Evolutionary conservation across 2,329 filamentous ascomycete species (phyloP).

Genomic region (Samsoniella hepiali): DNA sequence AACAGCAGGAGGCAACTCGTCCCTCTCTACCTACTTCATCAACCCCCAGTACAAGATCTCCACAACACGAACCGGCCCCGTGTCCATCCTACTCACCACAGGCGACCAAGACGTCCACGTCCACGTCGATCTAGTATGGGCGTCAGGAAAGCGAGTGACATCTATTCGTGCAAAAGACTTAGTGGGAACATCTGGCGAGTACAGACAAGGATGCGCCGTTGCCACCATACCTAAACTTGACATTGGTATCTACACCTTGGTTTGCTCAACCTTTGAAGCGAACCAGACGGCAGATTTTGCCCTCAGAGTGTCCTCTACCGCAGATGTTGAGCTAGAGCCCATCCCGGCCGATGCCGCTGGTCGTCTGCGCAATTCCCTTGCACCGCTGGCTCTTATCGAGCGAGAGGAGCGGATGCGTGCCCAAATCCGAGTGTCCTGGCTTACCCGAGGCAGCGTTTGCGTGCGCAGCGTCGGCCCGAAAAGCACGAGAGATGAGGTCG

Average conservation of each 20-base stretch:
- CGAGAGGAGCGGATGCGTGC: slow-evolving; percentile 40
- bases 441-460: slow-evolving; percentile 54
- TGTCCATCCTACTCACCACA: slow-evolving; percentile 74
- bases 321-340: slow-evolving; percentile 52
- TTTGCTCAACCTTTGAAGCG: slow-evolving; percentile 86
- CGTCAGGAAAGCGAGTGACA: slow-evolving; percentile 67
- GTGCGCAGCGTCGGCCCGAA: slow-evolving; percentile 30
- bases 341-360: slow-evolving; percentile 75
- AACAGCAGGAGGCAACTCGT: slow-evolving; percentile 81
- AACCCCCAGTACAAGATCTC: slow-evolving; percentile 83
- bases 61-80: slow-evolving; percentile 52
- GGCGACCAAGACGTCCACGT: slow-evolving; percentile 65
- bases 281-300: slow-evolving; percentile 72
- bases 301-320: slow-evolving; percentile 67
- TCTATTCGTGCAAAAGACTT: slow-evolving; percentile 72
- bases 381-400: slow-evolving; percentile 50
- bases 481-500: slow-evolving; percentile 23
- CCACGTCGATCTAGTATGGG: slow-evolving; percentile 82
- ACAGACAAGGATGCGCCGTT: slow-evolving; percentile 74
- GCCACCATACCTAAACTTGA: slow-evolving; percentile 60
- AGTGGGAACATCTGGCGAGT: slow-evolving; percentile 80
- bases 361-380: slow-evolving; percentile 59
- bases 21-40: slow-evolving; percentile 69
- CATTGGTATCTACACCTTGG: slow-evolving; percentile 76
- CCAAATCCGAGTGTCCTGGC: slow-evolving; percentile 38